Conservation (phyloP, 768 basidiomycete species). For the Cyclocybe cylindracea region DNA sequence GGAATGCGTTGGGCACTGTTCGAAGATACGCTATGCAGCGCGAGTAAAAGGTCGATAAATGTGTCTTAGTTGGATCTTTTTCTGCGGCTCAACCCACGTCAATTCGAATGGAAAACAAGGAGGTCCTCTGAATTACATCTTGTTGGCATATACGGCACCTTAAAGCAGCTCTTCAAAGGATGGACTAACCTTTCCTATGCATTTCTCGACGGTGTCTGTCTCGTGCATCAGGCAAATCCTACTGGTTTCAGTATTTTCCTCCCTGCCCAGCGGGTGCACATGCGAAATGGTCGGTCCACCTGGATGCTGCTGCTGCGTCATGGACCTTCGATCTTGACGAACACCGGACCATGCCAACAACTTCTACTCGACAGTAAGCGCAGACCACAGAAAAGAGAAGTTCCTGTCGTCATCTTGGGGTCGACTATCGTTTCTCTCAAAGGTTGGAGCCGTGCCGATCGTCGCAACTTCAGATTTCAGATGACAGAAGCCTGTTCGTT, state of each 20-base stretch:
- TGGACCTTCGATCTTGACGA: constrained; percentile 1
- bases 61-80: constrained; percentile 13
- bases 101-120: constrained; percentile 19
- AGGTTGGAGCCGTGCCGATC: constrained; percentile 6
- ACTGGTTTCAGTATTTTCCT: constrained; percentile 5
- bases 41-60: not conserved
- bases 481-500: not conserved
- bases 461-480: constrained; percentile 1
- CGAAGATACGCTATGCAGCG: constrained; percentile 11
- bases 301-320: not conserved
- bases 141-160: constrained; percentile 8
- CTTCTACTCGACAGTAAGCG: constrained; percentile 1
- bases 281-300: constrained; percentile 2
- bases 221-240: constrained; percentile 10
- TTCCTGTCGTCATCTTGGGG: constrained; percentile 8
- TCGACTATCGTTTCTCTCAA: constrained; percentile 6
- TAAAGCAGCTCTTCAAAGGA: constrained; percentile 8
- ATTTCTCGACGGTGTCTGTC: constrained; percentile 16
- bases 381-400: not conserved
- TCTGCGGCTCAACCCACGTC: constrained; percentile 14
- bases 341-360: not conserved
- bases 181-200: constrained; percentile 14
- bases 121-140: constrained; percentile 4
- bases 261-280: constrained; percentile 11
- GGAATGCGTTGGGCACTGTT: constrained; percentile 7